Evolutionary conservation across 805 yeast genomes (phyloP), one percentile per base, ranked within the genome.

Genomic region (Starmerella sirachaensis): DNA sequence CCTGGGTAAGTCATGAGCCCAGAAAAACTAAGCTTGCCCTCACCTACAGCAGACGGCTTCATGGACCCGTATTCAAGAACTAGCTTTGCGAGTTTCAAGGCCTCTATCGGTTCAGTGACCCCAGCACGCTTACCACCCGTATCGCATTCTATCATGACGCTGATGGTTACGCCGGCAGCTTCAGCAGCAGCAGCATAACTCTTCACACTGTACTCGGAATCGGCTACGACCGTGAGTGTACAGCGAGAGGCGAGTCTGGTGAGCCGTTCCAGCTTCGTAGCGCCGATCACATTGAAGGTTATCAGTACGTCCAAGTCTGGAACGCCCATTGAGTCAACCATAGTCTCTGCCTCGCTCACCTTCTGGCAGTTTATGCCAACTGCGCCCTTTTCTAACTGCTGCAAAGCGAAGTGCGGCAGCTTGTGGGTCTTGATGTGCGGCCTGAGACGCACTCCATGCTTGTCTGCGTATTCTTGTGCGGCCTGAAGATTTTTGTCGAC

Each of bases 361-460:
- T 43, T 43, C 33, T 43, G 47, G 42, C 44, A 43, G 30, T 43
- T 43, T 19, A 43, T 40, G 18, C 47, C 47, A n/a, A 12, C 30
- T 10, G 47, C 47, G 9, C 47, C 47, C 8, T 37, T 42, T 2
- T 37, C 40, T 10, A 43, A 38, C 37, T 43, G 47, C 31, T 29
- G 10, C 28, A 31, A 16, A 9, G 47, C 47, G 19, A 43, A 8
- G 17, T 4, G 19, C 6, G 47, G 37, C 11, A 43, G 27, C 23
- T 43, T 43, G 33, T 43, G 47, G 19, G 47, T 43, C 33, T 43
- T 43, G 34, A 43, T 43, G 33, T 43, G 47, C 16, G 47, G 47
- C 14, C 47, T 22, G 17, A 43, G 35, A 30, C 20, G 20, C 21
- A 43, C 31, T 12, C 29, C 26, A 29, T 43, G 47, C 22, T 26